Evolutionary conservation across 768 basidiomycete species (phyloP), one percentile per base, ranked within the genome.

Genomic region (Boletus coccyginus): DNA sequence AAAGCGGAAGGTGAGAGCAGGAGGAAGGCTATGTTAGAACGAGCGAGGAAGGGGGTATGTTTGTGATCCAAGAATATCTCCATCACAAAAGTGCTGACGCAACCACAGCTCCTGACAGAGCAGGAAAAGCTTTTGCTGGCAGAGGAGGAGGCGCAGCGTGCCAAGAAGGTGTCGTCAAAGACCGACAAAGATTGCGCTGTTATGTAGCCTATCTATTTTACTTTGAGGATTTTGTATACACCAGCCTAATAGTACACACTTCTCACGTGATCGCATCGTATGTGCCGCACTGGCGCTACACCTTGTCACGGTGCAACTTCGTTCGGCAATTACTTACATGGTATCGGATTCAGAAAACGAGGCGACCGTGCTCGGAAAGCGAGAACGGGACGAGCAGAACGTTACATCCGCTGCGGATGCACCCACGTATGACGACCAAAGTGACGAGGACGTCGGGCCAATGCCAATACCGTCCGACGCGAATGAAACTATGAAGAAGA

Each of bases 401-500:
- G 55, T 42, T 13, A n/a, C 24, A 39, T 27, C 46, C 21, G 65
- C 62, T 16, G 61, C 64, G 13, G 71, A 62, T 38, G 51, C 62
- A 47, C 43, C 62, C 16, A 33, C 56, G n/a, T 66, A 71, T 19
- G 67, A 70, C 31, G 77, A 78, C 24, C 83, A 85, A 36, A 84
- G 83, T 24, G 84, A 85, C 60, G 87, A 88, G 63, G 92, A 94
- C 66, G 79, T 94, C 40, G 92, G 92, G 7, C 93, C 92, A 8
- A 94, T 94, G 92, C 93, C 94, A 11, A 75, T 91, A 75, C 77
- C 75, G 14, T 77, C 73, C 17, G 65, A 59, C 19, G 73, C 56
- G 61, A 75, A 62, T 55, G 70, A 61, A 61, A 62, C 49, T 62
- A 73, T 67, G 19, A 88, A 87, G 75, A 94, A 92, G 78, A 92